Conservation (phyloP, 192 early-diverging fungal genomes). For the Phycomyces nitens region DNA sequence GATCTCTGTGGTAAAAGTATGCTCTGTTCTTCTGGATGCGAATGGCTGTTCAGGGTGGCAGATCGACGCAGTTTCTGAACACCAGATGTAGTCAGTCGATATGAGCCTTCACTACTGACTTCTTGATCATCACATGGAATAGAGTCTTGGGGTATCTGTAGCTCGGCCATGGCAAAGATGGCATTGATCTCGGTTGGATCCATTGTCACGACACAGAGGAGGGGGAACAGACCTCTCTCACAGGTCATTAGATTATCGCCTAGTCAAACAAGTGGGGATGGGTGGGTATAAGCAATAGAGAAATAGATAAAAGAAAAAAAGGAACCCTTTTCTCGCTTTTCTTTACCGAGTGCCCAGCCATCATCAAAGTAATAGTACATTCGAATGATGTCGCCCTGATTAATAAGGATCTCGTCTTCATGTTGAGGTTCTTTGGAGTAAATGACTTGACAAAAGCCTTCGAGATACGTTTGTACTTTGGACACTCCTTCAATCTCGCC, state of each 20-base stretch:
- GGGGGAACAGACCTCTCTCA: slow-evolving; percentile 24
- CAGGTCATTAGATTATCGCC: slow-evolving; percentile 25
- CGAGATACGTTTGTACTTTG: slow-evolving; percentile 7
- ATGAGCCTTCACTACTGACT: no score
- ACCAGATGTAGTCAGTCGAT: no score
- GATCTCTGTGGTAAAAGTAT: slow-evolving; percentile 5
- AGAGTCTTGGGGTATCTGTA: not conserved
- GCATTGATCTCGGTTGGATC: not conserved
- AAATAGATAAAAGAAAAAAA: not conserved
- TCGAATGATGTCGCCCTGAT: slow-evolving; percentile 23
- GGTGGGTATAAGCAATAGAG: no score
- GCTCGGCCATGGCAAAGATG: not conserved
- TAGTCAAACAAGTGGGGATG: no score
- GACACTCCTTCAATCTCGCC: not conserved
- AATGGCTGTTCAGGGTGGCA: no score
- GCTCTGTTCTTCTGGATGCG: not conserved
- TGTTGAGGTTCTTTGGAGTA: slow-evolving; percentile 16
- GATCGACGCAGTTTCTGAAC: no score
- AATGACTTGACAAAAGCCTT: slow-evolving; percentile 12
- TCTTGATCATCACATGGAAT: not conserved
- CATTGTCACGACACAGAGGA: slow-evolving; percentile 21
- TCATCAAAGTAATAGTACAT: slow-evolving; percentile 29
- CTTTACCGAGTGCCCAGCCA: slow-evolving; percentile 29
- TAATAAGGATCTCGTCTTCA: slow-evolving; percentile 18
- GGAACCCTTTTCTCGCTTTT: not conserved